Evolutionary conservation across 225 moss, liverwort and hornwort genomes (phyloP), one percentile per base, ranked within the genome.

Genomic region (Sphagnum contortum): DNA sequence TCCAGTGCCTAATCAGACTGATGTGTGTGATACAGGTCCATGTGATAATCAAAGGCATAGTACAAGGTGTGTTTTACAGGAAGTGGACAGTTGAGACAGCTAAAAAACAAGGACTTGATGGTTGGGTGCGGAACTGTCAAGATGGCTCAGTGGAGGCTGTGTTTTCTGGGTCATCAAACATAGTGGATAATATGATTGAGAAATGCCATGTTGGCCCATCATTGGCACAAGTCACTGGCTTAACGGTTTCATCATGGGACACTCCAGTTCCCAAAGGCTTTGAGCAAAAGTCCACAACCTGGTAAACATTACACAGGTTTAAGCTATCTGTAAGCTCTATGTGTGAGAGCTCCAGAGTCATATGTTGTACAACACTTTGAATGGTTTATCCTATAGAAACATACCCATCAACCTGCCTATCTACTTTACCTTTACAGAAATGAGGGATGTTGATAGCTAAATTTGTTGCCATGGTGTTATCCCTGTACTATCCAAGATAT

Each of bases 61-160:
- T 87, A 2, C 86, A 87, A 71, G 83, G 83, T 45, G 80, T 87
- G 11, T 80, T 70, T 69, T 87, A 69, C 63, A 65, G 86, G 57
- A 80, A 78, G 46, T 87, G 83, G 86, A 83, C 83, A 44, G 65
- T 72, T 6, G 69, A 68, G 4, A 54, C 77, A 62, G 83, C 86
- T 29, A 59, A 76, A 13, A 71, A 80, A 44, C 70, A 83, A 14
- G 69, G 74, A 3, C 44, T 87, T 45, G 69, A 77, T 50, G 86
- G 86, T 11, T 87, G 86, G 86, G 86, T 87, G 75, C 79, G 80
- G 4, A 87, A 87, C 62, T 75, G 80, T 57, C 80, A 57, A 13
- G 83, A 87, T 13, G 86, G 80, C 3, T 76, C 82, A 45, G 86
- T 87, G 71, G 83, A 87, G 70, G 86, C 86, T 61, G 86, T 80